A percentile compares a stretch with the other conserved stretches of the same genome.
These are phyloP conservation scores for Cordia subcordata DNA, from an alignment of 257 asterid species.

Conservation along the genomic window DNA sequence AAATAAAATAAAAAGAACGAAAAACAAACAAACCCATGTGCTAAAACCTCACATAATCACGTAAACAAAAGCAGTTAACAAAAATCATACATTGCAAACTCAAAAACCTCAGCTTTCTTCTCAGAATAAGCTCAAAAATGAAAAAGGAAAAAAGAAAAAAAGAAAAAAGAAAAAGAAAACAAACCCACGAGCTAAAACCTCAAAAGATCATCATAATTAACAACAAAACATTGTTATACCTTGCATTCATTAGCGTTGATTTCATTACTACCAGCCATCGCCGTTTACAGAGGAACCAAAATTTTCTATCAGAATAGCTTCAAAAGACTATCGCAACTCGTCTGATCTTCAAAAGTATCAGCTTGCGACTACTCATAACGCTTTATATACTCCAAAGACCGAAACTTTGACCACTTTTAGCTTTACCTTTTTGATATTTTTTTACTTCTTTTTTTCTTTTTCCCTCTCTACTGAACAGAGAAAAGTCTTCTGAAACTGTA, in stretches of 20 bases:
- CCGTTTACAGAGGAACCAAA: neutral
- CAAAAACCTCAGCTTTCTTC: too few species aligned
- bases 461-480: conserved; percentile 13
- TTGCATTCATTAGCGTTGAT: conserved; percentile 36
- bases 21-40: neutral
- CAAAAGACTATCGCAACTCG: neutral
- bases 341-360: conserved; percentile 24
- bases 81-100: too few species aligned
- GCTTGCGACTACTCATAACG: conserved; percentile 22
- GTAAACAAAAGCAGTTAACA: neutral
- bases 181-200: too few species aligned
- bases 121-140: neutral
- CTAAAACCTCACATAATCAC: conserved; percentile 1
- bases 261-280: conserved; percentile 46
- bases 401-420: neutral
- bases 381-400: neutral
- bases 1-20: neutral
- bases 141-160: too few species aligned
- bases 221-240: conserved; percentile 6
- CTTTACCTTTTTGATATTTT: neutral
- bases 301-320: conserved; percentile 3
- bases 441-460: conserved; percentile 1
- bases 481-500: conserved; percentile 31
- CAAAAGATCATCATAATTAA: too few species aligned
- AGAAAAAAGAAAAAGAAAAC: too few species aligned